Conservation (phyloP, 257 asterid genomes). For the Plantago elongata region DNA sequence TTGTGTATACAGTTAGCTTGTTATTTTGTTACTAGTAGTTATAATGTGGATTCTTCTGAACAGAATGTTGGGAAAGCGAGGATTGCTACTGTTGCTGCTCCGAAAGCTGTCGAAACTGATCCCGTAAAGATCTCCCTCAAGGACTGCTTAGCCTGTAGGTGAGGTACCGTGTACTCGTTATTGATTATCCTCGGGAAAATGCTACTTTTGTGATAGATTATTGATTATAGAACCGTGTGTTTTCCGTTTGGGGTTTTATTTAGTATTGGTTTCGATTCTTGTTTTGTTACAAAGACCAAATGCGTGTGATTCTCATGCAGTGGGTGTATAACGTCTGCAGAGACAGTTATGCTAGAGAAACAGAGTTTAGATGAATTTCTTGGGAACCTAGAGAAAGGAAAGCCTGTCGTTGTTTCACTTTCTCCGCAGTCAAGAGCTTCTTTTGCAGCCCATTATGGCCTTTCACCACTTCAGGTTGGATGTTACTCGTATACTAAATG, state of each 20-base stretch:
- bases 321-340: slow-evolving; percentile 97
- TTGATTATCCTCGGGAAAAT: too few relatives aligned
- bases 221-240: not conserved
- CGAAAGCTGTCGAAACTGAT: slow-evolving; percentile 52
- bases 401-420: slow-evolving; percentile 67
- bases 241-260: not conserved
- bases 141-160: slow-evolving; percentile 99
- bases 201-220: too few relatives aligned
- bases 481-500: not conserved
- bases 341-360: slow-evolving; percentile 97
- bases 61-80: slow-evolving; percentile 49
- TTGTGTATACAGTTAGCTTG: too few relatives aligned
- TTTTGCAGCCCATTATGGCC: slow-evolving; percentile 79
- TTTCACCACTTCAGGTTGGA: slow-evolving; percentile 66
- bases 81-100: slow-evolving; percentile 45
- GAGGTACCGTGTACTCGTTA: slow-evolving; percentile 54
- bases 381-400: slow-evolving; percentile 57
- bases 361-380: slow-evolving; percentile 94
- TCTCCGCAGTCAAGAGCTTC: slow-evolving; percentile 99
- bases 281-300: slow-evolving; percentile 9
- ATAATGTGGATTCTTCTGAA: not conserved
- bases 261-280: slow-evolving; percentile 6
- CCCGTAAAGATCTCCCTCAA: slow-evolving; percentile 92
- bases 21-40: not conserved
- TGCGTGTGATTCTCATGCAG: slow-evolving; percentile 44